These are phyloP conservation scores for Suillus ampliporus DNA, from an alignment of 768 basidiomycete genomes.

Conservation along the genomic window DNA sequence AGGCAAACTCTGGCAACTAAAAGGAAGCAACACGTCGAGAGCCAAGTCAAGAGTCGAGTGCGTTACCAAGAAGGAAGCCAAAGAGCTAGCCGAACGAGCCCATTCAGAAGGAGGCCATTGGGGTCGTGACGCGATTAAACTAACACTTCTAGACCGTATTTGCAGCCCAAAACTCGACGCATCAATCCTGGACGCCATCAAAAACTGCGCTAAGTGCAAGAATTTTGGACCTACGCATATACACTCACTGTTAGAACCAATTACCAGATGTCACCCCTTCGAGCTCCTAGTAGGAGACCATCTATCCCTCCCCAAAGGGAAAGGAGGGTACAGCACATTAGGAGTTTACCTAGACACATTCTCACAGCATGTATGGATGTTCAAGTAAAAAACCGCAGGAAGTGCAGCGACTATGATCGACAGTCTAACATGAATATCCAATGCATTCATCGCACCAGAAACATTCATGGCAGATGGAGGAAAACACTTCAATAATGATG, in stretches of 20 bases:
- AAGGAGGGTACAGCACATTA: slow-evolving; percentile 22
- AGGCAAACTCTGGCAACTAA: slow-evolving; percentile 28
- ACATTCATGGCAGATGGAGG: slow-evolving; percentile 32
- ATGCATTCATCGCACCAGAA: slow-evolving; percentile 16
- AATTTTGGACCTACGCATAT: no score
- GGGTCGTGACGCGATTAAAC: slow-evolving; percentile 40
- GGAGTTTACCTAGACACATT: slow-evolving; percentile 12
- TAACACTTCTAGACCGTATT: slow-evolving; percentile 29
- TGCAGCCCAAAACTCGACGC: slow-evolving; percentile 33
- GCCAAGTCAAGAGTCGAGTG: slow-evolving; percentile 14
- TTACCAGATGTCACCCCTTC: slow-evolving; percentile 26
- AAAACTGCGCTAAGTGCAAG: background rate
- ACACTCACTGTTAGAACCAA: slow-evolving; percentile 12
- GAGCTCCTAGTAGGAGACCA: slow-evolving; percentile 31
- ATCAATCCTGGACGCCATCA: slow-evolving; percentile 20
- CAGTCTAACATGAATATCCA: slow-evolving; percentile 20
- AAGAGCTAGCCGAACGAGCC: slow-evolving; percentile 1
- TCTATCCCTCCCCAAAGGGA: slow-evolving; percentile 25
- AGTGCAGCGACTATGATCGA: slow-evolving; percentile 22
- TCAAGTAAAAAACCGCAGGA: slow-evolving; percentile 25
- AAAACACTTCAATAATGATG: slow-evolving; percentile 3
- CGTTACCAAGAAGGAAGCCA: slow-evolving; percentile 14
- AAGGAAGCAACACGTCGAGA: slow-evolving; percentile 14
- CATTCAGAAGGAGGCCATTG: slow-evolving; percentile 35
- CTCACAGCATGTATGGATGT: slow-evolving; percentile 23